phyloP scores from a whole-genome alignment of 768 basidiomycete genomes.

The Leccinum imitatum region DNA sequence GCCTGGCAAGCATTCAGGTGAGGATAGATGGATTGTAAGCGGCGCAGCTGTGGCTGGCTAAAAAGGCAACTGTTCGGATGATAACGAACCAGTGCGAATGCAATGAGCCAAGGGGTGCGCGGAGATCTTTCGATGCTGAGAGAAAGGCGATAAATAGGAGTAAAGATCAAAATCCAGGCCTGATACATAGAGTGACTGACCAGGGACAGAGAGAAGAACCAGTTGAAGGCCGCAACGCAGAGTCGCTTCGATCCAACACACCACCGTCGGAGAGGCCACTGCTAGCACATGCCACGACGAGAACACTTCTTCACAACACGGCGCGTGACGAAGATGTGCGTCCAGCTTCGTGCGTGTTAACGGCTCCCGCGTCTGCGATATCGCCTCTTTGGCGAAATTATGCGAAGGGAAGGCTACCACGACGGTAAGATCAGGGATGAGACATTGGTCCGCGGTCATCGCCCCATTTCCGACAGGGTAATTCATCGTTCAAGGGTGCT shows the following conservation, averaged over 20 bases:
- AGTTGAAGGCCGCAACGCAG: neutral
- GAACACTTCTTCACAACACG: neutral
- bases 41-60: neutral
- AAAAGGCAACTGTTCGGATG: neutral
- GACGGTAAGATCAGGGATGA: neutral
- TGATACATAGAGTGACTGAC: neutral
- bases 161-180: neutral
- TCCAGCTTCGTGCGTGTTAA: neutral
- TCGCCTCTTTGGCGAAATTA: neutral
- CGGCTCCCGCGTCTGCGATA: neutral
- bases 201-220: neutral
- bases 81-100: conserved; percentile 1
- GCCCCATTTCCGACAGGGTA: conserved; percentile 3
- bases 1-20: neutral
- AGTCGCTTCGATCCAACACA: neutral
- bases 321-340: neutral
- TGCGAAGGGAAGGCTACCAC: neutral
- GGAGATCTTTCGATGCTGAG: neutral
- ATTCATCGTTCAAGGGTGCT: conserved; percentile 7
- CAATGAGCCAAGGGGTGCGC: neutral
- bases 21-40: conserved; percentile 3
- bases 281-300: neutral
- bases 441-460: conserved; percentile 16
- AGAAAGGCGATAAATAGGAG: neutral
- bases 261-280: neutral